Evolutionary conservation across 2,329 filamentous ascomycete genomes (phyloP), one percentile per base, ranked within the genome.

Genomic region (Pseudonectria buxi): DNA sequence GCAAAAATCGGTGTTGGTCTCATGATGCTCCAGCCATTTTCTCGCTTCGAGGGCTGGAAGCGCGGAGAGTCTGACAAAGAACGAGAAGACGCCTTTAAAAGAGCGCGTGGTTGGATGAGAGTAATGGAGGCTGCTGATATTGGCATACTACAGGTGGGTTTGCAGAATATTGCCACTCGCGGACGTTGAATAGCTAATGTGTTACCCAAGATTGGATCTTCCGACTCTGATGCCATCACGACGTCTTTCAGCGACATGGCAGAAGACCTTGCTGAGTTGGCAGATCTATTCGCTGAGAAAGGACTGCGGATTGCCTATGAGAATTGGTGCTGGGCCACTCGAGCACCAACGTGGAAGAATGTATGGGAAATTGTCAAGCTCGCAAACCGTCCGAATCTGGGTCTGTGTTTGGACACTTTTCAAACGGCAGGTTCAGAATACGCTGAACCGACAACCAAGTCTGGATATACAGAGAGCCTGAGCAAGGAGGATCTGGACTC

Each of bases 291-390:
- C 2, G 71, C 71, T 0, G 54, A 66, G 14, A 68, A 74, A 30
- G 68, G 69, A 0, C 74, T 78, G 53, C 69, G 73, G 6, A 62
- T 89, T 13, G 82, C 83, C 0, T 89, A 88, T 47, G 83, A 89
- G 60, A 87, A 88, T 53, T 88, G 83, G 82, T 86, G 83, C 59
- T 89, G 83, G 84, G 78, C 78, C 0, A 85, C 82, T 0, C 73
- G 78, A 32, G 80, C 82, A 0, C 73, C 79, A 0, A 68, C 63
- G 1, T 90, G 83, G 84, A 73, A 71, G 44, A 69, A 79, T 32
- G 78, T 80, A 1, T 88, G 81, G 81, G 62, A 74, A 3, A 79
- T 88, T 10, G 79, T 86, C 4, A 52, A 72, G 43, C 67, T 66
- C 29, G 80, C 79, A 3, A 62, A 84, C 45, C 61, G 78, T 3